Base-by-base conservation (phyloP, 2,329 filamentous ascomycete species). In the Rhynchosporium agropyri region DNA sequence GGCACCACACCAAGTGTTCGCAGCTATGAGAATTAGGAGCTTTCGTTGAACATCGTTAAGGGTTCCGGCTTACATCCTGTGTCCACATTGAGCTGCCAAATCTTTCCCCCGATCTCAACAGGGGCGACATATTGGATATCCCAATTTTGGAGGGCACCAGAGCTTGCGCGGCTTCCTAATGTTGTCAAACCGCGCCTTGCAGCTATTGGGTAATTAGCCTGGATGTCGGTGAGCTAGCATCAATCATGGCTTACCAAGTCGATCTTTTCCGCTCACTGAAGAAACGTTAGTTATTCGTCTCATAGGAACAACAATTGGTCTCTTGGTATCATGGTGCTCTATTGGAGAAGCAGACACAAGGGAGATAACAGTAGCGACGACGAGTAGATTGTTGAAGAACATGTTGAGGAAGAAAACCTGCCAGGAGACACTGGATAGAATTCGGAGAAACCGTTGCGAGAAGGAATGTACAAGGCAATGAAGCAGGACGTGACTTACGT, bases 31-130 rank as follows among this genome's bases (percentile, higher is more conserved):
- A 53, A 46, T 68, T 58, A 66, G 57, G 46, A 45, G 20, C 20
- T 36, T 56, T 10, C 15, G 7, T 48, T 61, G 43, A 58, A 33
- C 42, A 49, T 15, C 31, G 33, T 7, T 54, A 28, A 28, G 28
- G 50, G 13, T 50, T 46, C 42, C 12, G 13, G 64, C 66, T 33
- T 67, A 72, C 71, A 73, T 53, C 71, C 71, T 64, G 71, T 73
- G 64, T 73, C 71, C 26, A 73, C 71, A 45, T 72, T 72, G 54
- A 73, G 67, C 42, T 71, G 40, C 61, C 67, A 72, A 31, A 68
- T 65, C 9, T 50, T 69, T 45, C 67, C 68, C 55, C 71, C 71
- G 40, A 73, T 70, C 40, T 62, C 45, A 43, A 73, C 68, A 3
- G 71, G 68, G 59, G 71, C 71, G 43, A 73, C 60, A 46, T 73